Base-by-base conservation (phyloP, 441 rosid species). In the Euphorbia celastroides region DNA sequence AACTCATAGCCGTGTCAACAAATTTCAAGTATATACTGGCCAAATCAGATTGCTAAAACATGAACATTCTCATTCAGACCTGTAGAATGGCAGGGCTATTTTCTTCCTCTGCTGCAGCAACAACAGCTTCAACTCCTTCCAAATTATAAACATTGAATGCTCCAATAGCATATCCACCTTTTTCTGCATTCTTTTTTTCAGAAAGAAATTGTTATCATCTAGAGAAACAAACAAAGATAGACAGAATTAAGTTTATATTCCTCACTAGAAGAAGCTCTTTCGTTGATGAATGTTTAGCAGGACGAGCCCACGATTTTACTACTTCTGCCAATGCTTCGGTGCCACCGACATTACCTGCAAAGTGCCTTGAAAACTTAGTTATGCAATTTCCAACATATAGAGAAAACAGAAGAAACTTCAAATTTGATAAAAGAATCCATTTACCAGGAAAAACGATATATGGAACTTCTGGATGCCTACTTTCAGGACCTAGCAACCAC, bases 391-490 rank as follows among this genome's bases (percentile, higher is more conserved):
- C 57, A 26, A 25, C 20, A 59, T 61, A 13, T 7, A 16, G 9
- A 20, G 56, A 20, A 31, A 55, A 51, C 67, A 25, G 62, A 52
- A 38, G 60, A 54, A 51, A 44, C 17, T 66, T 27, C 57, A n/a
- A 38, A 50, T 66, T 31, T 20, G 32, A 55, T 50, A 50, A 58
- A 52, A 59, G 48, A 23, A 27, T 56, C 57, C 48, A 66, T 48
- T 77, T 85, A 91, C 99, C 99, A 2, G 97, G 99, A 78, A 93
- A 93, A 64, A 93, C 99, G 77, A 93, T 86, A 78, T 91, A 93
- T 26, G 97, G 99, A 72, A 91, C 93, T 68, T 97, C 92, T 0
- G 99, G 97, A 80, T 91, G 95, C 79, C 90, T 91, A 75, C 96
- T 93, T 82, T 91, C 96, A 48, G 95, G 82, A 78, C 99, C 99